These are phyloP conservation scores for Rhizopogon vinicolor DNA, from an alignment of 768 basidiomycete species.

Conservation along the genomic window DNA sequence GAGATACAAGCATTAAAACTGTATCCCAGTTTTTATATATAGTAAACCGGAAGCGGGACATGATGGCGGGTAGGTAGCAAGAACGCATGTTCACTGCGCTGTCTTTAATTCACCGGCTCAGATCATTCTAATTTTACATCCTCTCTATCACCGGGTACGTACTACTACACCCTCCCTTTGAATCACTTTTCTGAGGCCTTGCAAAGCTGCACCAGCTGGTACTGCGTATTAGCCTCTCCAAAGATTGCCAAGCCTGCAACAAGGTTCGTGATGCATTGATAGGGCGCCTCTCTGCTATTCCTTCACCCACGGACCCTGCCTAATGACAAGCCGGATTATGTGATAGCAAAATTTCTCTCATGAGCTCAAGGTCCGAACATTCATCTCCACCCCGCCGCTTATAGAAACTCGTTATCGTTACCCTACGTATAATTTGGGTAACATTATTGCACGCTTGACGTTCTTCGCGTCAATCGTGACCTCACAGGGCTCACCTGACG, in stretches of 20 bases:
- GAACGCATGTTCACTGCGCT: neutral
- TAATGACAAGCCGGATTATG: neutral
- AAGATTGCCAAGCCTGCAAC: neutral
- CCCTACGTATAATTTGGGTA: neutral
- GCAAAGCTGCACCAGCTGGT: too few species aligned
- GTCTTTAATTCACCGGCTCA: neutral
- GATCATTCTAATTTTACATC: neutral
- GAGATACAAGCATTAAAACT: neutral
- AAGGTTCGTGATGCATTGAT: too few species aligned
- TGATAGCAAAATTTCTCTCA: neutral
- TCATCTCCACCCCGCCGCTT: conserved; percentile 6
- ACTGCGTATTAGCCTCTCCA: neutral
- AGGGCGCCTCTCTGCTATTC: neutral
- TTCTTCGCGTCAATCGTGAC: neutral
- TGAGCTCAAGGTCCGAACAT: neutral
- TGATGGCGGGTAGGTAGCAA: neutral
- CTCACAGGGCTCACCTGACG: neutral
- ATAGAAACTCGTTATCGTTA: neutral
- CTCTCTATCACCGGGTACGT: neutral
- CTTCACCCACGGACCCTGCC: neutral
- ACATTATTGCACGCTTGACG: neutral
- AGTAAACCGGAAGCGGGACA: neutral
- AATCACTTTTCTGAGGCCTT: too few species aligned
- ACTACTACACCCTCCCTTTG: too few species aligned
- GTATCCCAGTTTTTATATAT: neutral